Evolutionary conservation across 1,284 basidiomycete species (phyloP).

Genomic region (Trichosporon asahii): DNA sequence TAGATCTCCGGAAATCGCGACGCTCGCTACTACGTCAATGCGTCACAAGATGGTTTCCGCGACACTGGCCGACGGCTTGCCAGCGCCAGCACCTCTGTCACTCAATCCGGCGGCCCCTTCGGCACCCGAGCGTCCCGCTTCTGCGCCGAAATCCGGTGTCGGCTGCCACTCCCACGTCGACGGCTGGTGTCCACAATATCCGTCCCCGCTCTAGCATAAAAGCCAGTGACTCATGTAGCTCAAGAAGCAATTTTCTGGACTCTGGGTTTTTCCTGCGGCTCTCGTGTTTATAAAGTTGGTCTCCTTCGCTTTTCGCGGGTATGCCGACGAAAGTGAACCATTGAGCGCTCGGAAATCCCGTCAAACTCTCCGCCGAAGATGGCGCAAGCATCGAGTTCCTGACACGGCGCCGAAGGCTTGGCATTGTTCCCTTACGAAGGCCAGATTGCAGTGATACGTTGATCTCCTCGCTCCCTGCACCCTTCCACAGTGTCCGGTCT

Average conservation of each 20-base stretch:
- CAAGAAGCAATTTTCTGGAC: background rate
- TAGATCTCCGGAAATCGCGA: background rate
- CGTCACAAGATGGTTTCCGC: background rate
- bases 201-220: background rate
- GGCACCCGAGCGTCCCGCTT: background rate
- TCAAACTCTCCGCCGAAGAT: background rate
- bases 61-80: background rate
- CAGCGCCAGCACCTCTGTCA: background rate
- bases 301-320: background rate
- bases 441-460: background rate
- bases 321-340: background rate
- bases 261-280: background rate
- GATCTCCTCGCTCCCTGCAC: background rate
- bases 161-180: background rate
- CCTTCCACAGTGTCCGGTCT: background rate
- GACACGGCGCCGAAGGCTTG: background rate
- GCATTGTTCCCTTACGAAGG: background rate
- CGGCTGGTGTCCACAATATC: background rate
- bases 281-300: background rate
- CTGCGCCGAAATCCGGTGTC: background rate
- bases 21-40: background rate
- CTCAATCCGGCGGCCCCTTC: background rate
- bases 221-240: too few relatives aligned
- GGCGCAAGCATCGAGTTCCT: background rate
- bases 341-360: background rate